Conservation (phyloP, 176 grass and related monocot genomes). For the Juncus effusus region DNA sequence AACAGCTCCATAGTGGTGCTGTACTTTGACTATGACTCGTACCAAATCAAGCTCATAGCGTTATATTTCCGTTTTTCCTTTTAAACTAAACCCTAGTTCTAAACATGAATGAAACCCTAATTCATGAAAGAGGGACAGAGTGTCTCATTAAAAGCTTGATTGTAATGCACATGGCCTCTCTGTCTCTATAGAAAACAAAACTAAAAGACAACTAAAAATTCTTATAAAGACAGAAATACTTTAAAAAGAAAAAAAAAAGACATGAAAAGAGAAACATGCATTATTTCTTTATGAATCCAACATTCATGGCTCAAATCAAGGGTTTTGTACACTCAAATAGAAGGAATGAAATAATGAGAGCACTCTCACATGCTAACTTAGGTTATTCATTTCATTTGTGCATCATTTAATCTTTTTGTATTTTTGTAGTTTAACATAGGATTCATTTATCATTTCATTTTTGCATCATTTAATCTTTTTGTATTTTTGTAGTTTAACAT, state of each 20-base stretch:
- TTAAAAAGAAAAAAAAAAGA: constrained; percentile 13
- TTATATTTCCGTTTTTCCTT: no score
- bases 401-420: constrained; percentile 9
- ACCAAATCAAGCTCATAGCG: no score
- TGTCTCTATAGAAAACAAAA: constrained; percentile 16
- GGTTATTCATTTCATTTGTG: constrained; percentile 14
- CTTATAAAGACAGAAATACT: constrained; percentile 16
- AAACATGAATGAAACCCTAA: no score
- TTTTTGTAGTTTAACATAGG: not conserved
- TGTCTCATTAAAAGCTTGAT: constrained; percentile 11
- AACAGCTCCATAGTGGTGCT: no score
- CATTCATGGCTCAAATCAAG: constrained; percentile 20
- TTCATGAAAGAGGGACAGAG: constrained; percentile 17
- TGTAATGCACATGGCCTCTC: constrained; percentile 26
- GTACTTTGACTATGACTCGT: no score
- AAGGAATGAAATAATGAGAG: not conserved
- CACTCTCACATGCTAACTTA: not conserved
- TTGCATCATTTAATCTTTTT: constrained; percentile 14
- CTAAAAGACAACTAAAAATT: constrained; percentile 4
- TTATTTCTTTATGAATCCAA: constrained; percentile 28
- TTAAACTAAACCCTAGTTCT: no score
- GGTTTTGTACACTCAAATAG: not conserved
- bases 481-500: not conserved
- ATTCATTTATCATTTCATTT: constrained; percentile 24
- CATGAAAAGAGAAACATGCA: not conserved